phyloP scores from a whole-genome alignment of 805 yeast species.

The Ascoidea tarda region DNA sequence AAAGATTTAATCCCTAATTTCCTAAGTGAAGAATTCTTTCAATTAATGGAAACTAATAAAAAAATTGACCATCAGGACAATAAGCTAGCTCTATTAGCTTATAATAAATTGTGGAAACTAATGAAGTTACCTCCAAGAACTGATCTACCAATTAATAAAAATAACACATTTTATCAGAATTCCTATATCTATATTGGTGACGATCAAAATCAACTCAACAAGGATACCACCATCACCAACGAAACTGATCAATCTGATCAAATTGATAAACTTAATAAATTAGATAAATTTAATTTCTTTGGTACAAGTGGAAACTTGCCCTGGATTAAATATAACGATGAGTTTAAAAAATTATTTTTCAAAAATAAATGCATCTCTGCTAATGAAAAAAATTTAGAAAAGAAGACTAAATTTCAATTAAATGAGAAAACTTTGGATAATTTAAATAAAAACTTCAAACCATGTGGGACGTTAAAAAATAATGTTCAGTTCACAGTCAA shows the following conservation, averaged over 20 bases:
- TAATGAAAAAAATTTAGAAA: background rate
- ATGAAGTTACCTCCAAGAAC: constrained; percentile 9
- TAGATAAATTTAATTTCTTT: background rate
- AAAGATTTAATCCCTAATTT: constrained; percentile 9
- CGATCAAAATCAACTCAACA: background rate
- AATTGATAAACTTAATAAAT: background rate
- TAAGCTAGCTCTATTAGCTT: constrained; percentile 3
- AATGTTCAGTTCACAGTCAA: constrained; percentile 31
- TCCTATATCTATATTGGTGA: constrained; percentile 3
- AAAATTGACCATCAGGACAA: background rate
- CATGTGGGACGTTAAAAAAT: constrained; percentile 15
- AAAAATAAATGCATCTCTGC: background rate
- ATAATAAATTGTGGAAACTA: constrained; percentile 7
- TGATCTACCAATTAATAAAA: constrained; percentile 3
- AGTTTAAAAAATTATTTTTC: background rate
- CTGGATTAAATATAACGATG: constrained; percentile 7
- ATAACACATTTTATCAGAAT: background rate
- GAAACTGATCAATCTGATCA: background rate
- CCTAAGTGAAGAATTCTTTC: constrained; percentile 1
- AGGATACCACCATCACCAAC: background rate
- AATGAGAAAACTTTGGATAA: background rate
- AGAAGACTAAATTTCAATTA: constrained; percentile 5
- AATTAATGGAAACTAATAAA: background rate
- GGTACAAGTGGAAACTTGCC: constrained; percentile 1
- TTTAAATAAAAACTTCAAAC: constrained; percentile 9